Conservation (phyloP, 306 rosid genomes). For the Sicyos edulis region DNA sequence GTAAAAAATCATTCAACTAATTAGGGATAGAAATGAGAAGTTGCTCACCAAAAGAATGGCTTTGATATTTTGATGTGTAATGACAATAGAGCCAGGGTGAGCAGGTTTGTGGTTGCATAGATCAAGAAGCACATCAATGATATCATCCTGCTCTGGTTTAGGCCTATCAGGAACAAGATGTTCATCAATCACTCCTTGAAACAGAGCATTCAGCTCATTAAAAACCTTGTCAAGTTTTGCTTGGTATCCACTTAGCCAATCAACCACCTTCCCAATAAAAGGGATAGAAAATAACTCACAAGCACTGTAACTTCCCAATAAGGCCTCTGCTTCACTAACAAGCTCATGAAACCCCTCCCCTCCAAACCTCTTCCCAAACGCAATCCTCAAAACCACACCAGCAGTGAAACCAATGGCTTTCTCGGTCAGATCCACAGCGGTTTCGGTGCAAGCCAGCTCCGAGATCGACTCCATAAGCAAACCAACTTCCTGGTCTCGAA, state of each 20-base stretch:
- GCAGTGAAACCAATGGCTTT: constrained; percentile 29
- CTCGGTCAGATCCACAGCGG: constrained; percentile 24
- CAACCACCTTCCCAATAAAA: constrained; percentile 42
- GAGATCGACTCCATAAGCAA: constrained; percentile 18
- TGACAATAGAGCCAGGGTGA: not conserved
- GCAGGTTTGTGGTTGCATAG: constrained; percentile 9
- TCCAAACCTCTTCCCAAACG: constrained; percentile 35
- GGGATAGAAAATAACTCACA: constrained; percentile 32
- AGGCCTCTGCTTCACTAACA: constrained; percentile 31
- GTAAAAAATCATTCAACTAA: no score
- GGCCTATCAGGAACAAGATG: constrained; percentile 15
- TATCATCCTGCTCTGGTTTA: constrained; percentile 26
- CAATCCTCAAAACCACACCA: constrained; percentile 33
- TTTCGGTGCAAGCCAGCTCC: not conserved
- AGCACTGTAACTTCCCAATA: constrained; percentile 28
- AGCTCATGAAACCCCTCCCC: constrained; percentile 30
- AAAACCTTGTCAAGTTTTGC: constrained; percentile 28
- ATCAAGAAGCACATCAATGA: constrained; percentile 25
- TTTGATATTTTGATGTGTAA: constrained; percentile 30
- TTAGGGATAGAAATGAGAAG: no score
- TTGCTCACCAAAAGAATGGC: constrained; percentile 33
- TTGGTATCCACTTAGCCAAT: constrained; percentile 29
- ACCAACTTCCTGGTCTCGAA: constrained; percentile 23
- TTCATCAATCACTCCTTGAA: constrained; percentile 33
- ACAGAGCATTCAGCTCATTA: constrained; percentile 33